Percentiles rank a stretch among this genome's conserved stretches.
Conservation (phyloP, 257 asterid genomes). For the Penstemon barbatus region DNA sequence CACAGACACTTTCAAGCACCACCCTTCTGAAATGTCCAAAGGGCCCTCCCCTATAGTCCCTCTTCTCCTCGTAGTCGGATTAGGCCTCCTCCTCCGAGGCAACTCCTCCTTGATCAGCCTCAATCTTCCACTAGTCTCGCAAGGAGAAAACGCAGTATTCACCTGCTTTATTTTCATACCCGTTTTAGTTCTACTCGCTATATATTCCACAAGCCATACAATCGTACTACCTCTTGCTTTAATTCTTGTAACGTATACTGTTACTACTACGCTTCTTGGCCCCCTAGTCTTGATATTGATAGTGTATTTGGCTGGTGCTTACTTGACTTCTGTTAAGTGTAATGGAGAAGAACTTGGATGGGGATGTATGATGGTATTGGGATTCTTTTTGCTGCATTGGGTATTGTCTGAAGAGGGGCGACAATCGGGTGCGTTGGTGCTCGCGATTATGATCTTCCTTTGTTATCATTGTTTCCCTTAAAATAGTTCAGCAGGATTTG, state of each 20-base stretch:
- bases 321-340: constrained; percentile 35
- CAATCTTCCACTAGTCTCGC: constrained; percentile 45
- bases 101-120: constrained; percentile 33
- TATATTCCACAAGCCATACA: constrained; percentile 44
- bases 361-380: constrained; percentile 43
- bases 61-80: constrained; percentile 47
- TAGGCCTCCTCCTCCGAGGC: constrained; percentile 63
- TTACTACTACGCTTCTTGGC: constrained; percentile 61
- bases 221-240: constrained; percentile 48
- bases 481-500: constrained; percentile 12
- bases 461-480: constrained; percentile 45
- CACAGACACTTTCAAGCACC: constrained; percentile 22
- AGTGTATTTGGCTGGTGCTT: constrained; percentile 42
- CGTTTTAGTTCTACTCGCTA: constrained; percentile 37
- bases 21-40: constrained; percentile 28
- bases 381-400: constrained; percentile 53
- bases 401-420: constrained; percentile 44
- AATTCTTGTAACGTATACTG: constrained; percentile 46
- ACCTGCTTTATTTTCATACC: constrained; percentile 50
- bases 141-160: constrained; percentile 48
- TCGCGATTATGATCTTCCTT: constrained; percentile 42
- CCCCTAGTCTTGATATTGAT: constrained; percentile 55
- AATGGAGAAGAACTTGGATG: constrained; percentile 47
- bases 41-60: constrained; percentile 77
- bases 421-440: constrained; percentile 42